Base-by-base conservation (phyloP, 2,329 filamentous ascomycete species). In the Colletotrichum spaethianum region DNA sequence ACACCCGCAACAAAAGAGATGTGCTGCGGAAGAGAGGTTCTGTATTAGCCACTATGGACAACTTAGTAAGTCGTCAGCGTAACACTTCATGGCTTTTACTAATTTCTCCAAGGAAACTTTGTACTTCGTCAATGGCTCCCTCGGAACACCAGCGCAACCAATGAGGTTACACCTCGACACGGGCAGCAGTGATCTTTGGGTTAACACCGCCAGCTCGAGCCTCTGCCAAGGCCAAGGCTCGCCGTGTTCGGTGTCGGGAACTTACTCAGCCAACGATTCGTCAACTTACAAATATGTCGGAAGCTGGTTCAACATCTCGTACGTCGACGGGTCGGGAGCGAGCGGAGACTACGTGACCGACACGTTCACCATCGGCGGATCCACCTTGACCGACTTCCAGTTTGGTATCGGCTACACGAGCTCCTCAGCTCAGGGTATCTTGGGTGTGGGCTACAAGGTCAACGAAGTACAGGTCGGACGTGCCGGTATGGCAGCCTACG, bases 251-350 rank as follows among this genome's bases (percentile, higher is more conserved):
- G 82, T 82, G 23, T 88, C 90, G 1, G 94, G 93, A 18, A 90
- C 90, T 1, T 97, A 95, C 81, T 80, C 83, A 53, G 88, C 93
- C 50, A 92, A 93, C 79, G 82, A 86, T 1, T 97, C 94, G 0
- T 94, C 93, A 2, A 93, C 94, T 2, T 96, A 95, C 81, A 78
- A 87, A 42, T 94, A 92, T 78, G 82, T 97, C 66, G 91, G 91
- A 74, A 91, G 89, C 78, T 86, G 91, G 72, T 98, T 98, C 85
- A 95, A 96, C 83, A 97, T 98, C 74, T 91, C 91, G 1, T 98
- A 98, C 75, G 92, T 93, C 50, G 95, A 98, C 81, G 93, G 93
- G 56, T 93, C 93, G 0, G 90, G 91, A 6, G 93, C 94, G 0
- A 80, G 84, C 1, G 95, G 95, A 42, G 93, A 96, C 81, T 98